Conservation (phyloP, 495 filamentous ascomycete genomes). For the Tuber microsphaerosporum region DNA sequence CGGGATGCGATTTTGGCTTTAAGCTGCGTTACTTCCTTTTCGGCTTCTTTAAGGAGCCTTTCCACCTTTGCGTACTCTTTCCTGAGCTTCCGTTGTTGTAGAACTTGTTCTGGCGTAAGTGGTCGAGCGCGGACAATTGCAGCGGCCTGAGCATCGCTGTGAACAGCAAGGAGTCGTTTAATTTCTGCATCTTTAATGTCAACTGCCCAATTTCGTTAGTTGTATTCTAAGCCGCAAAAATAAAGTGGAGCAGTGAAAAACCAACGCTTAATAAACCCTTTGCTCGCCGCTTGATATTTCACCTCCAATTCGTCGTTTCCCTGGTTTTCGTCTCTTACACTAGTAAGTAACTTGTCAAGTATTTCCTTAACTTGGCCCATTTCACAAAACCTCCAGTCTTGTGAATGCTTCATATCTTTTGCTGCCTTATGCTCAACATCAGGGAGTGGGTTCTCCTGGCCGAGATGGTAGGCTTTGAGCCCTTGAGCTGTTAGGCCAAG, state of each 20-base stretch:
- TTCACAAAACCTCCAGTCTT: conserved; percentile 66
- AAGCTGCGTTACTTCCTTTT: conserved; percentile 74
- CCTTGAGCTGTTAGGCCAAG: conserved; percentile 78
- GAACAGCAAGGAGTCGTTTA: conserved; percentile 59
- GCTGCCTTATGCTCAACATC: conserved; percentile 46
- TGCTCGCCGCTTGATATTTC: conserved; percentile 50
- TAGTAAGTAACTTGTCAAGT: conserved; percentile 50
- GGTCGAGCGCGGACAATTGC: conserved; percentile 58
- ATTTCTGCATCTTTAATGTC: conserved; percentile 61
- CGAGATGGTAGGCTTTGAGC: conserved; percentile 62
- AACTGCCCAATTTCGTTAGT: conserved; percentile 30
- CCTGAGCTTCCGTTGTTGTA: conserved; percentile 75
- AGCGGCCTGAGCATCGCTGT: conserved; percentile 55
- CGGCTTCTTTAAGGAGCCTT: conserved; percentile 65
- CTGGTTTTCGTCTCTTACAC: conserved; percentile 57
- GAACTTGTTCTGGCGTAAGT: conserved; percentile 71
- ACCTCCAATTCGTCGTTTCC: conserved; percentile 55
- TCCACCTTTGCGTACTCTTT: conserved; percentile 61
- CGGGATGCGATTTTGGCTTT: conserved; percentile 65
- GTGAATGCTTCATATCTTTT: conserved; percentile 56
- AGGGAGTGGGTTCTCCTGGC: conserved; percentile 53
- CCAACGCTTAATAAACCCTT: conserved; percentile 39
- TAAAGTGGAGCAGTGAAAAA: not conserved
- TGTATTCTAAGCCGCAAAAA: conserved; percentile 1
- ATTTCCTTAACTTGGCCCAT: conserved; percentile 56